A percentile compares a stretch with the other conserved stretches of the same genome.
phyloP scores from a whole-genome alignment of 2,329 filamentous ascomycete genomes.

The Camptophora hylomeconis region DNA sequence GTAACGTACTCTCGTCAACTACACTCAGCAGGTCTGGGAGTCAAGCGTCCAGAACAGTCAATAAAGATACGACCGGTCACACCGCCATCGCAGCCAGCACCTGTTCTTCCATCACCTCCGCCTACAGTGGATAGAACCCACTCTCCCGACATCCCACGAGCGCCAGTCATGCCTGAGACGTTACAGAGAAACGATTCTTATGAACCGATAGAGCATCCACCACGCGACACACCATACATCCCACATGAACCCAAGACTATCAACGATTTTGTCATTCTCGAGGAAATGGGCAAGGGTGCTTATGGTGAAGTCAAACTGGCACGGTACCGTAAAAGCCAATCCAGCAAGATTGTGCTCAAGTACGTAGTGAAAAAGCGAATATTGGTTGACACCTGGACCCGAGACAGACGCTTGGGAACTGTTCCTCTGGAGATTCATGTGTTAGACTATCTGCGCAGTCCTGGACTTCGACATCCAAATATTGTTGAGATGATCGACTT shows the following conservation, averaged over 20 bases:
- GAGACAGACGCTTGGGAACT: slow-evolving; percentile 81
- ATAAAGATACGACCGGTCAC: slow-evolving; percentile 52
- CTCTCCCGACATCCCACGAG: slow-evolving; percentile 33
- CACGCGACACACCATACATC: slow-evolving; percentile 14
- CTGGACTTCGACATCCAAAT: slow-evolving; percentile 49
- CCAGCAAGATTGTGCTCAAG: slow-evolving; percentile 73
- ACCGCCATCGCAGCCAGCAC: slow-evolving; percentile 65
- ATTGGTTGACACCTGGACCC: slow-evolving; percentile 94
- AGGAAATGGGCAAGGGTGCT: slow-evolving; percentile 96
- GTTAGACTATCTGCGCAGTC: slow-evolving; percentile 76
- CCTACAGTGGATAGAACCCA: slow-evolving; percentile 12
- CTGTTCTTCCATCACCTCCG: slow-evolving; percentile 35
- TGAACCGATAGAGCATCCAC: slow-evolving; percentile 25
- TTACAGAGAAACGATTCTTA: no score
- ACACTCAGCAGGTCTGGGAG: slow-evolving; percentile 57
- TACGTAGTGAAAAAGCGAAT: slow-evolving; percentile 96
- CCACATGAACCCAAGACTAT: slow-evolving; percentile 63
- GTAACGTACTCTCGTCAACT: slow-evolving; percentile 91
- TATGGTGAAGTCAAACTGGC: slow-evolving; percentile 97
- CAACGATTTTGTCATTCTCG: slow-evolving; percentile 77
- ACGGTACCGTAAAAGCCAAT: slow-evolving; percentile 59
- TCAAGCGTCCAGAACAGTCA: slow-evolving; percentile 39
- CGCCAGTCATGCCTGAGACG: slow-evolving; percentile 35
- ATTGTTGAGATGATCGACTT: slow-evolving; percentile 59
- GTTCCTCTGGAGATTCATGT: slow-evolving; percentile 96